Conservation (phyloP, 495 filamentous ascomycete genomes). For the Talaromyces liani region DNA sequence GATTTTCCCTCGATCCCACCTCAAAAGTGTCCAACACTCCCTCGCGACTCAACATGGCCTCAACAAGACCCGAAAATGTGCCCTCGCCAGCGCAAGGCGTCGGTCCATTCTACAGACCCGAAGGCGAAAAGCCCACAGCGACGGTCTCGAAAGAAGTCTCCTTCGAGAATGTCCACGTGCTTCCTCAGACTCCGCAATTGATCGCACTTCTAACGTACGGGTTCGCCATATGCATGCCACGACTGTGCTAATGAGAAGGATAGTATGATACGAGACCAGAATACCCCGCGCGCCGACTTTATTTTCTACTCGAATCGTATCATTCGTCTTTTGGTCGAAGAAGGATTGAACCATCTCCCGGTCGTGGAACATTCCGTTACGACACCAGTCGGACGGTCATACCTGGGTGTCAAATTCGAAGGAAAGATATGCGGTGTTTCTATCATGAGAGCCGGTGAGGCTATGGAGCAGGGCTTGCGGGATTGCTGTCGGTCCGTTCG, state of each 20-base stretch:
- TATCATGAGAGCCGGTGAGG: slow-evolving; percentile 96
- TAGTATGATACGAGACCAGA: slow-evolving; percentile 91
- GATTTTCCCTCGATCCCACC: neutral
- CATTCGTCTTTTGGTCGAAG: slow-evolving; percentile 95
- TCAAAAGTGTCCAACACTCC: neutral
- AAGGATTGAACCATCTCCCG: slow-evolving; percentile 93
- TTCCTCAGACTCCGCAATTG: slow-evolving; percentile 91
- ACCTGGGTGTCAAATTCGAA: slow-evolving; percentile 88
- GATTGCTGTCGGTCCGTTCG: slow-evolving; percentile 95
- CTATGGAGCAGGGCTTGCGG: slow-evolving; percentile 94
- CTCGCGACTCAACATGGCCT: slow-evolving; percentile 16
- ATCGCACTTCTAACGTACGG: slow-evolving; percentile 94
- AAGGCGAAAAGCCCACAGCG: slow-evolving; percentile 75
- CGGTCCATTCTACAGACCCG: slow-evolving; percentile 69
- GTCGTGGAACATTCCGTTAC: slow-evolving; percentile 80
- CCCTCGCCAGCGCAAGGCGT: slow-evolving; percentile 62
- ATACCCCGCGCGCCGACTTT: slow-evolving; percentile 87
- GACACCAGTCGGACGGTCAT: slow-evolving; percentile 83
- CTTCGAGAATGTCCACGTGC: slow-evolving; percentile 79
- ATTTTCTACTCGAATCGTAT: slow-evolving; percentile 99
- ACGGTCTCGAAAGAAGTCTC: slow-evolving; percentile 81
- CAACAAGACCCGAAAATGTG: slow-evolving; percentile 17
- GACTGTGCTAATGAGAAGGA: slow-evolving; percentile 10
- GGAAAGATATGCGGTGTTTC: slow-evolving; percentile 98
- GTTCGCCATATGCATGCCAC: slow-evolving; percentile 1